Evolutionary conservation across 352 stramenopile genomes (phyloP).

Genomic region (Pythium coloratum): DNA sequence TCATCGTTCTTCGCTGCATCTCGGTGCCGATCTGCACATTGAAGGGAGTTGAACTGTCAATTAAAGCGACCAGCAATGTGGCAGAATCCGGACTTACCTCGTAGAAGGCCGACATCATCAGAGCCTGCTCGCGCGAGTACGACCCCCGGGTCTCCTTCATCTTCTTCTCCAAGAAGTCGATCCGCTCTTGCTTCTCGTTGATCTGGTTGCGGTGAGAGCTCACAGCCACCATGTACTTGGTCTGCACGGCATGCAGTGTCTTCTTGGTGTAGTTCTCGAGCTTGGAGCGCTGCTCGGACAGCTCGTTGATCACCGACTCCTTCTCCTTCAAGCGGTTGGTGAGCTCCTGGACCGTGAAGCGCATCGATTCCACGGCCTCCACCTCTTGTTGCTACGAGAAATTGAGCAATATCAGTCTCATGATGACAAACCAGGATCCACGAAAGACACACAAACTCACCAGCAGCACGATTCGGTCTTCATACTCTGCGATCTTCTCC

Average conservation of each 20-base stretch:
- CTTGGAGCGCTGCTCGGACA: slow-evolving; percentile 83
- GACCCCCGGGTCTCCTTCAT: slow-evolving; percentile 78
- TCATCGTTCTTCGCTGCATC: slow-evolving; percentile 88
- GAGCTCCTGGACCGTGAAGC: slow-evolving; percentile 74
- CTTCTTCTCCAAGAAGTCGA: slow-evolving; percentile 87
- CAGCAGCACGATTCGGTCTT: slow-evolving; percentile 71
- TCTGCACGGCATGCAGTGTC: slow-evolving; percentile 88
- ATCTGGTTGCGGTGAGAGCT: slow-evolving; percentile 88
- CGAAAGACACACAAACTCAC: slow-evolving; percentile 32
- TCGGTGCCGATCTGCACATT: slow-evolving; percentile 77
- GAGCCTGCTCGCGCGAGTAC: slow-evolving; percentile 80
- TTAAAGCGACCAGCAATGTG: neutral
- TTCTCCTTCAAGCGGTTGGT: slow-evolving; percentile 89
- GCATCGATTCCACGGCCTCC: slow-evolving; percentile 72
- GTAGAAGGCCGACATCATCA: slow-evolving; percentile 91
- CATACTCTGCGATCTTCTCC: slow-evolving; percentile 61
- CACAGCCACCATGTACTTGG: slow-evolving; percentile 90
- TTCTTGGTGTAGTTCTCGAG: slow-evolving; percentile 92
- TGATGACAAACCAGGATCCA: neutral
- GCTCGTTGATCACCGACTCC: slow-evolving; percentile 86
- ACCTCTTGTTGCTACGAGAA: slow-evolving; percentile 46
- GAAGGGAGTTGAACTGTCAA: too few relatives aligned
- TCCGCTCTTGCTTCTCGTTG: slow-evolving; percentile 82
- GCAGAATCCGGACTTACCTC: slow-evolving; percentile 44
- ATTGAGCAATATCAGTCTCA: slow-evolving; percentile 3